Percentiles rank a stretch among this genome's conserved stretches.
Conservation (phyloP, 345 rosid genomes). For the Carallia pectinifolia region DNA sequence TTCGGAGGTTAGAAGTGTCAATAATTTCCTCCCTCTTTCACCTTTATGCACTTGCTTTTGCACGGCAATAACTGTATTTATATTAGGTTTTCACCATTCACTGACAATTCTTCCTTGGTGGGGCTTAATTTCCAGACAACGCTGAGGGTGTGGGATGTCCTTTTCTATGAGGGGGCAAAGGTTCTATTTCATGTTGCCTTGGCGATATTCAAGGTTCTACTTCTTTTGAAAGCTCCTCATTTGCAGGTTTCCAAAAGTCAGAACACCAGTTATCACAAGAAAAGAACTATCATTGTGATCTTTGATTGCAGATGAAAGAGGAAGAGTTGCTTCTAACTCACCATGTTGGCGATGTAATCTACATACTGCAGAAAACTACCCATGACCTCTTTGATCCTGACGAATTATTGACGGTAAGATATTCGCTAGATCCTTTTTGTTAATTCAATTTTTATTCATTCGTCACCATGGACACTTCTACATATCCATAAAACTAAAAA, state of each 20-base stretch:
- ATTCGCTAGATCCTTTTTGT: slow-evolving; percentile 3
- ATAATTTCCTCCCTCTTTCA: not conserved
- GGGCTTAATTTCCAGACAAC: slow-evolving; percentile 61
- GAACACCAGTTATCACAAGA: slow-evolving; percentile 2
- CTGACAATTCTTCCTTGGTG: slow-evolving; percentile 7
- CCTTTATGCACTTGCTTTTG: not conserved
- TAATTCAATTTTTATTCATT: not conserved
- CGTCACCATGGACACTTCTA: not conserved
- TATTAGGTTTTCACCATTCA: slow-evolving; percentile 1
- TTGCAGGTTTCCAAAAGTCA: not conserved
- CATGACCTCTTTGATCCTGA: slow-evolving; percentile 98
- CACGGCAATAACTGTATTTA: not conserved
- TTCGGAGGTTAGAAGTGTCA: slow-evolving; percentile 69
- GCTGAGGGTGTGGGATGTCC: slow-evolving; percentile 96
- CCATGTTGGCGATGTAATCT: slow-evolving; percentile 91
- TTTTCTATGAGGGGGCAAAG: slow-evolving; percentile 96
- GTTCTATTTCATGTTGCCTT: slow-evolving; percentile 96
- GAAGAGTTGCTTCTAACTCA: slow-evolving; percentile 79
- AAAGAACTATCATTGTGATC: not conserved
- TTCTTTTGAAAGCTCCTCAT: slow-evolving; percentile 10
- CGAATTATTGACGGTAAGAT: slow-evolving; percentile 77
- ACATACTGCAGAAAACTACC: slow-evolving; percentile 76
- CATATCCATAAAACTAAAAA: not conserved
- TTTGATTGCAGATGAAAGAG: slow-evolving; percentile 84
- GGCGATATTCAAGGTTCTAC: slow-evolving; percentile 86